Percentiles rank a stretch among this genome's conserved stretches.
Evolutionary conservation across 176 grass and related monocot genomes (phyloP).

Genomic region (Musa acuminata): DNA sequence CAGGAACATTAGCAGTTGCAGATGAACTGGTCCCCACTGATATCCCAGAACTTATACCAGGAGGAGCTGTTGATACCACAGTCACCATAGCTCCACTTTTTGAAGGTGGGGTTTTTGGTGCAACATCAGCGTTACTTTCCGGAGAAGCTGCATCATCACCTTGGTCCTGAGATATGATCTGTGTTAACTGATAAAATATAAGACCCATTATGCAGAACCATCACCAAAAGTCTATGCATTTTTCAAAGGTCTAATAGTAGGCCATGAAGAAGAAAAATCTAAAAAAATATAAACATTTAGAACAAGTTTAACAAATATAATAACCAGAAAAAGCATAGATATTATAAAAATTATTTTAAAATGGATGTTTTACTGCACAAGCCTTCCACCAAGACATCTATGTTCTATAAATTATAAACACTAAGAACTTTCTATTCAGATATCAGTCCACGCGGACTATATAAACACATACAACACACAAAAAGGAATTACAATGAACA

Average conservation of each 20-base stretch:
- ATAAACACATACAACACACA: background rate
- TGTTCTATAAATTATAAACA: too few relatives aligned
- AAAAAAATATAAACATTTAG: background rate
- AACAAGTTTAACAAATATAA: background rate
- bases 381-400: too few relatives aligned
- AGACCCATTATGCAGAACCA: conserved; percentile 11
- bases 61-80: conserved; percentile 29
- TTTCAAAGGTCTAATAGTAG: conserved; percentile 19
- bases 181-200: conserved; percentile 25
- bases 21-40: conserved; percentile 23
- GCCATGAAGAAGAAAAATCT: background rate
- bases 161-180: conserved; percentile 51
- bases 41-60: conserved; percentile 36
- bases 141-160: conserved; percentile 49
- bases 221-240: conserved; percentile 7
- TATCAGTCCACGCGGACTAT: background rate
- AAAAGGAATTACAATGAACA: background rate
- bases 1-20: conserved; percentile 47
- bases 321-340: background rate
- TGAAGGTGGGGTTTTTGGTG: conserved; percentile 53
- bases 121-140: conserved; percentile 54
- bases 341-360: background rate
- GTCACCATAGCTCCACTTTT: conserved; percentile 47
- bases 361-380: background rate
- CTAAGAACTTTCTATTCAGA: too few relatives aligned